These are phyloP conservation scores for Dryadomyces quercivorus DNA, from an alignment of 2,329 filamentous ascomycete genomes.

Conservation along the genomic window DNA sequence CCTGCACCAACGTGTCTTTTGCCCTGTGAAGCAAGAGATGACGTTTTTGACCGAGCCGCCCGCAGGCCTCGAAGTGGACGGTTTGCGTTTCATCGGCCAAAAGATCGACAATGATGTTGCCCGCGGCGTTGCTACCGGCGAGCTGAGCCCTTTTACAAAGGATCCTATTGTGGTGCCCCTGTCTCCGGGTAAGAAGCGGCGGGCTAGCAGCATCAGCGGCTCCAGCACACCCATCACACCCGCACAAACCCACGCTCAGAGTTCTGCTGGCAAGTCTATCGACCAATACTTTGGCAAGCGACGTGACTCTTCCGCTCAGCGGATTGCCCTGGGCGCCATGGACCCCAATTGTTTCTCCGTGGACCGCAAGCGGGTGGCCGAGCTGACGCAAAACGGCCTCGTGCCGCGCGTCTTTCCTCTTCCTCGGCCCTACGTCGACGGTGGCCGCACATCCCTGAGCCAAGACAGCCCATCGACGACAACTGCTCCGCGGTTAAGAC, in stretches of 20 bases:
- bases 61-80: constrained; percentile 48
- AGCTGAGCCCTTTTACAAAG: constrained; percentile 86
- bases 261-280: constrained; percentile 34
- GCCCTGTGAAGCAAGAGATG: constrained; percentile 56
- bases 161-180: constrained; percentile 35
- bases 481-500: constrained; percentile 25
- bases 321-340: constrained; percentile 50
- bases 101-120: constrained; percentile 59
- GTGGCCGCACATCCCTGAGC: constrained; percentile 11
- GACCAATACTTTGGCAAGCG: constrained; percentile 41
- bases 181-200: constrained; percentile 27
- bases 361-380: constrained; percentile 34
- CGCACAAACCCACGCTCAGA: background rate
- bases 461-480: constrained; percentile 6
- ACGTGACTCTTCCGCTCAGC: constrained; percentile 18
- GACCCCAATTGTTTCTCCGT: constrained; percentile 47
- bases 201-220: constrained; percentile 19
- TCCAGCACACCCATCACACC: constrained; percentile 11
- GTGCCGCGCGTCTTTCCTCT: constrained; percentile 46
- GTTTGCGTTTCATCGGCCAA: constrained; percentile 72
- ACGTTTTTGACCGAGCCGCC: constrained; percentile 64
- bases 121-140: constrained; percentile 62
- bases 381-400: constrained; percentile 34
- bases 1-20: constrained; percentile 88
- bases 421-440: constrained; percentile 42